Evolutionary conservation across 2,329 filamentous ascomycete genomes (phyloP), one percentile per base, ranked within the genome.

Genomic region (Cytospora piceicola): DNA sequence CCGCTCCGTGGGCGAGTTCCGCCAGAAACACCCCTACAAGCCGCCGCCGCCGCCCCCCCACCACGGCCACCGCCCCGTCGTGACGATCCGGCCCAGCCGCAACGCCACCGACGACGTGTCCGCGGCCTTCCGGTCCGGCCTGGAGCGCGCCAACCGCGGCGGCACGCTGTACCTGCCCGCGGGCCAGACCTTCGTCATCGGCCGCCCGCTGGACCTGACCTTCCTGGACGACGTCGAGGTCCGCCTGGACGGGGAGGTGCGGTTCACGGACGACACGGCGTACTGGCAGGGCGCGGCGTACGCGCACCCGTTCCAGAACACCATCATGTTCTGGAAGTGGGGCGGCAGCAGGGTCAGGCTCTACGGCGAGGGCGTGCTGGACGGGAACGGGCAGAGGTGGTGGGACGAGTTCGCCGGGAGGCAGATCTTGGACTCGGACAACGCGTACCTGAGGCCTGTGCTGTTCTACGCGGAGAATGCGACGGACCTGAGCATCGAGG

Each of bases 251-350:
- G 86, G 86, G 34, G 83, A 86, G 71, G 79, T 87, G 58, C 72
- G 75, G 70, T 81, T 81, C 69, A 81, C 79, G 64, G 75, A 81
- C 27, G 77, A 81, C 64, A 79, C 78, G 4, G 69, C 75, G 5
- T 80, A 78, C 72, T 81, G 79, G 79, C 79, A 81, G 69, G 67
- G 72, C 17, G 74, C 79, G 63, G 75, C 78, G 46, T 80, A 77
- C 71, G 70, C 71, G 17, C 77, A 81, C 62, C 76, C 78, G 0
- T 80, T 81, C 70, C 77, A 81, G 69, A 78, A 81, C 67, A 85
- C 82, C 3, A 83, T 88, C 63, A 85, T 85, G 64, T 88, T 88
- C 71, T 88, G 85, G 83, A 83, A 86, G 59, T 89, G 85, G 85
- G 85, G 86, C 63, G 86, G 87, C 14, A 80, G 84, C 68, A 78